These are phyloP conservation scores for Rickenella mellea DNA, from an alignment of 768 basidiomycete species.

Conservation along the genomic window DNA sequence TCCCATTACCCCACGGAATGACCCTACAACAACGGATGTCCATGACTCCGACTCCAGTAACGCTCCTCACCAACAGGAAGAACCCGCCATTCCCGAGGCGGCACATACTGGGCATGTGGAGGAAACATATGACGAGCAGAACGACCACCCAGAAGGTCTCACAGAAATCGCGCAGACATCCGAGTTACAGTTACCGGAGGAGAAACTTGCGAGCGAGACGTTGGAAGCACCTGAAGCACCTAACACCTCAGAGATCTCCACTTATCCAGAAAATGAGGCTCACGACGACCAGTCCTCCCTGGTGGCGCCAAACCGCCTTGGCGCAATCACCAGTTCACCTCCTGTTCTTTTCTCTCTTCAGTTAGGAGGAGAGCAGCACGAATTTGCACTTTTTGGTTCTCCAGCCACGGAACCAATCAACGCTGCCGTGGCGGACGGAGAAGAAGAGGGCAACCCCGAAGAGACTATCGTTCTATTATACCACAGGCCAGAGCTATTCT, in stretches of 20 bases:
- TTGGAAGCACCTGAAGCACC: constrained; percentile 5
- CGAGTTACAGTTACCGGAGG: neutral
- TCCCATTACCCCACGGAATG: too few species aligned
- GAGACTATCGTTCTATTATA: constrained; percentile 42
- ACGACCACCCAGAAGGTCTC: constrained; percentile 11
- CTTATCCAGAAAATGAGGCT: constrained; percentile 35
- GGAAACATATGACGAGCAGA: too few species aligned
- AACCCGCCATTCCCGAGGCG: too few species aligned
- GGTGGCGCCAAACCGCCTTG: too few species aligned
- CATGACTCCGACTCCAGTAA: too few species aligned
- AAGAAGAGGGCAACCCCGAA: constrained; percentile 12
- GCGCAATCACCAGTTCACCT: constrained; percentile 71
- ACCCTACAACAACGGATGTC: too few species aligned
- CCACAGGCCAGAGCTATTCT: constrained; percentile 61
- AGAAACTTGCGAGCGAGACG: constrained; percentile 4
- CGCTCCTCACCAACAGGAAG: too few species aligned
- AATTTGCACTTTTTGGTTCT: neutral
- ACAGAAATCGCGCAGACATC: constrained; percentile 1
- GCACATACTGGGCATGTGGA: too few species aligned
- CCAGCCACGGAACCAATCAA: too few species aligned
- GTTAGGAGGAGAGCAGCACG: neutral
- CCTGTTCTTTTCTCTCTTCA: constrained; percentile 47
- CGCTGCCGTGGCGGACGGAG: too few species aligned
- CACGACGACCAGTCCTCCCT: constrained; percentile 61
- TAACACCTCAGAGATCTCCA: neutral